Evolutionary conservation across 495 filamentous ascomycete genomes (phyloP).

Genomic region (Penicillium psychrofluorescens): DNA sequence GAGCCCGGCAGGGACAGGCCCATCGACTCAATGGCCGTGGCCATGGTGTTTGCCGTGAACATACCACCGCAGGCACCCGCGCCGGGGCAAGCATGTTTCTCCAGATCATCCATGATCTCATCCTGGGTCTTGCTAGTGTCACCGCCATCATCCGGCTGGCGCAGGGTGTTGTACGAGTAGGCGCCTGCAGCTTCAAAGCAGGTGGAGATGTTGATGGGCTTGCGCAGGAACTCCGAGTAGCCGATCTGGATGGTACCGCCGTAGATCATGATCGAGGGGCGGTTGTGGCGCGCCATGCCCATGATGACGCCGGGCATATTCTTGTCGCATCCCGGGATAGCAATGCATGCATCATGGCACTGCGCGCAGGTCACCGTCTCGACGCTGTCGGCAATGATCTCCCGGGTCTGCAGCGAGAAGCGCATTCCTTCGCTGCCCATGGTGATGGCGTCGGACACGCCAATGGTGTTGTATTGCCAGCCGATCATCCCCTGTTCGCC

Average conservation of each 20-base stretch:
- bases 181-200: conserved; percentile 91
- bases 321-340: conserved; percentile 95
- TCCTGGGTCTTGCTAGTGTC: conserved; percentile 56
- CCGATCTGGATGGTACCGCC: conserved; percentile 87
- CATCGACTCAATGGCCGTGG: conserved; percentile 93
- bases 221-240: conserved; percentile 67
- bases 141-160: conserved; percentile 48
- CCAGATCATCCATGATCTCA: conserved; percentile 82
- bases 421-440: conserved; percentile 99
- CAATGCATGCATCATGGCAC: conserved; percentile 88
- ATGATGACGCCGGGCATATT: conserved; percentile 94
- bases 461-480: conserved; percentile 92
- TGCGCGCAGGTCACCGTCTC: conserved; percentile 86
- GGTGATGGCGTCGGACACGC: conserved; percentile 89
- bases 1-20: conserved; percentile 85
- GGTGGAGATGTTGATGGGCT: conserved; percentile 79
- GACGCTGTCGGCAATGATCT: conserved; percentile 92
- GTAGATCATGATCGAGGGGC: conserved; percentile 79
- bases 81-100: conserved; percentile 79
- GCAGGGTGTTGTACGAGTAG: conserved; percentile 65
- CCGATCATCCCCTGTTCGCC: conserved; percentile 80
- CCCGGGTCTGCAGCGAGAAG: conserved; percentile 89
- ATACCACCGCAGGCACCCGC: conserved; percentile 94
- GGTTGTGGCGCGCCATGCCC: conserved; percentile 84
- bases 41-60: conserved; percentile 99